Conservation (phyloP, 2,329 filamentous ascomycete genomes). For the Epichloe glyceriae region DNA sequence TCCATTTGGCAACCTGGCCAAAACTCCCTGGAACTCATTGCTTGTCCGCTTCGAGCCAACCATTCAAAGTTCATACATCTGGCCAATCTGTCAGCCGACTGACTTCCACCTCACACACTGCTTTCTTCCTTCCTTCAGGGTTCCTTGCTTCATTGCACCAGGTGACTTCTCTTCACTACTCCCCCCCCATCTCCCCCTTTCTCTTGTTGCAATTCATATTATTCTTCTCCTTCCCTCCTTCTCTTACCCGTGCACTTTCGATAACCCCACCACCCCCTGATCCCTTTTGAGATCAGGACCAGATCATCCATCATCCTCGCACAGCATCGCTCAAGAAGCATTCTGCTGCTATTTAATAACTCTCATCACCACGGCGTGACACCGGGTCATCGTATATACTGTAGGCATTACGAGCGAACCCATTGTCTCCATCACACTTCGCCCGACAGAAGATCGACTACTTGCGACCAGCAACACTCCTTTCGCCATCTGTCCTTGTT, state of each 20-base stretch:
- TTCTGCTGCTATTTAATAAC: not conserved
- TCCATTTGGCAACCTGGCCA: constrained; percentile 2
- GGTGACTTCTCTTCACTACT: not conserved
- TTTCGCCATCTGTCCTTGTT: not conserved
- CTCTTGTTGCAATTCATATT: not conserved
- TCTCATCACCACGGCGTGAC: not conserved
- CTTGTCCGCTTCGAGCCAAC: not conserved
- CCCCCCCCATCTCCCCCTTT: not conserved
- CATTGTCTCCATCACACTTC: not conserved
- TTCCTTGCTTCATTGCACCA: not conserved
- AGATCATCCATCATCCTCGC: not conserved
- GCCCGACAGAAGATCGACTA: not conserved
- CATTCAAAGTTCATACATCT: not conserved
- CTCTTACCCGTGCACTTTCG: not conserved
- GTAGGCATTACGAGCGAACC: not conserved
- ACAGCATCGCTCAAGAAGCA: constrained; percentile 1
- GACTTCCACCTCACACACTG: not conserved
- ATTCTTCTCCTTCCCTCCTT: not conserved
- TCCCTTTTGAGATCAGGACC: constrained; percentile 5
- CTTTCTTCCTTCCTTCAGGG: not conserved
- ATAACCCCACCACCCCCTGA: constrained; percentile 8
- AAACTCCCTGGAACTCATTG: not conserved
- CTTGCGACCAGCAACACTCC: not conserved
- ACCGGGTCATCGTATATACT: not conserved
- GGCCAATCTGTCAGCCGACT: not conserved